Conservation (phyloP, 164 flowering plant genomes). For the Tetracentron sinense region DNA sequence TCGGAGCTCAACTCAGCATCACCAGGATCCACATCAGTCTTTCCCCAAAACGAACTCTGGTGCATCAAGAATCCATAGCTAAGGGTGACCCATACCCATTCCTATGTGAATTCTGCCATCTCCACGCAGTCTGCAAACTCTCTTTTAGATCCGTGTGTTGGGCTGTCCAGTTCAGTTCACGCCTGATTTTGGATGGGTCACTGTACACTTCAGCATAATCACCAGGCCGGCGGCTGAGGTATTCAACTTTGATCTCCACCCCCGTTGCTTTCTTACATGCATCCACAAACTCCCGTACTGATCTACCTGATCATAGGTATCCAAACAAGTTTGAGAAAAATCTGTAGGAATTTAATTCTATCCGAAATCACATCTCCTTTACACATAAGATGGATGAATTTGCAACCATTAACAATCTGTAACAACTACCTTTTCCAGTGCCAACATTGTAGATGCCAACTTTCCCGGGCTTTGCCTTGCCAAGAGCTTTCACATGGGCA, state of each 20-base stretch:
- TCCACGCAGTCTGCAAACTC: conserved; percentile 82
- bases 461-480: conserved; percentile 60
- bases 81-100: conserved; percentile 56
- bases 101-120: conserved; percentile 76
- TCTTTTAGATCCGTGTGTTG: conserved; percentile 65
- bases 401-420: no score
- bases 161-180: conserved; percentile 93
- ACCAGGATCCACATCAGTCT: not conserved
- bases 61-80: conserved; percentile 18
- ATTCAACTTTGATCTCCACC: conserved; percentile 64
- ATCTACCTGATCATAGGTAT: conserved; percentile 69
- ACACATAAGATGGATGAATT: not conserved
- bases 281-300: conserved; percentile 95
- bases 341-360: not conserved
- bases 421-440: conserved; percentile 89
- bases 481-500: conserved; percentile 99
- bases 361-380: not conserved
- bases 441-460: conserved; percentile 98
- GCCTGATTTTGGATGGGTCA: conserved; percentile 70
- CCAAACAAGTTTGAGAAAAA: not conserved
- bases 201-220: conserved; percentile 96
- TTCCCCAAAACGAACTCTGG: not conserved
- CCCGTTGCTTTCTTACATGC: conserved; percentile 95
- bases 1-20: not conserved
- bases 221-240: conserved; percentile 77